Evolutionary conservation across 768 basidiomycete species (phyloP).

Genomic region (Melanogaster broomeanus): DNA sequence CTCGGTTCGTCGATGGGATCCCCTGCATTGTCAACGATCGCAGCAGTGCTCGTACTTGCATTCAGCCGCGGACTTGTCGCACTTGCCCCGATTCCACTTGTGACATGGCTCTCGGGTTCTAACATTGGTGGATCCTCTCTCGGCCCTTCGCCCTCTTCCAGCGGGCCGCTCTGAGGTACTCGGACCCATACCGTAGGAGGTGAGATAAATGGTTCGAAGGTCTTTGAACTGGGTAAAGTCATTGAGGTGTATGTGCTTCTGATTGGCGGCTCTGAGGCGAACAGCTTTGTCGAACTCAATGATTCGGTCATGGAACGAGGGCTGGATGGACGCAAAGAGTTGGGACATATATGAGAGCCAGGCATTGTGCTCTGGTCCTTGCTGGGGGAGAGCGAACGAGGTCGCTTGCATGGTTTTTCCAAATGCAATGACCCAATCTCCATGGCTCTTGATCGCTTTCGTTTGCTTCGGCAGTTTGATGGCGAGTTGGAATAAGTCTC

Average conservation of each 20-base stretch:
- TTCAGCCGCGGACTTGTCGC: background rate
- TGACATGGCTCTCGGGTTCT: background rate
- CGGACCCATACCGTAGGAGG: slow-evolving; percentile 3
- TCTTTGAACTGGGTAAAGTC: slow-evolving; percentile 1
- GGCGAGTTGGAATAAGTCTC: slow-evolving; percentile 3
- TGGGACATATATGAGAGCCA: slow-evolving; percentile 15
- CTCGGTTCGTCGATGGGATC: background rate
- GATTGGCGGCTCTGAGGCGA: slow-evolving; percentile 19
- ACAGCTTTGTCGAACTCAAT: slow-evolving; percentile 35
- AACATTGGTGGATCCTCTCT: background rate
- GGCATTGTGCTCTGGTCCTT: slow-evolving; percentile 21
- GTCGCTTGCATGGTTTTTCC: background rate
- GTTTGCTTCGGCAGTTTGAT: background rate
- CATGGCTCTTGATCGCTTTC: background rate
- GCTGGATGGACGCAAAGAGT: slow-evolving; percentile 18
- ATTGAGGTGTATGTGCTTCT: background rate
- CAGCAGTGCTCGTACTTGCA: slow-evolving; percentile 1
- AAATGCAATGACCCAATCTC: slow-evolving; percentile 4
- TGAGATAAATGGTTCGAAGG: background rate
- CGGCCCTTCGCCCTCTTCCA: background rate
- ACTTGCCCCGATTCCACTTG: slow-evolving; percentile 3
- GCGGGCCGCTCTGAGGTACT: background rate
- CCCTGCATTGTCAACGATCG: background rate
- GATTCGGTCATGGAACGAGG: slow-evolving; percentile 16
- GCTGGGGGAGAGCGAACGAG: slow-evolving; percentile 28